Evolutionary conservation across 495 filamentous ascomycete species (phyloP).

Genomic region (Tuber brumale): DNA sequence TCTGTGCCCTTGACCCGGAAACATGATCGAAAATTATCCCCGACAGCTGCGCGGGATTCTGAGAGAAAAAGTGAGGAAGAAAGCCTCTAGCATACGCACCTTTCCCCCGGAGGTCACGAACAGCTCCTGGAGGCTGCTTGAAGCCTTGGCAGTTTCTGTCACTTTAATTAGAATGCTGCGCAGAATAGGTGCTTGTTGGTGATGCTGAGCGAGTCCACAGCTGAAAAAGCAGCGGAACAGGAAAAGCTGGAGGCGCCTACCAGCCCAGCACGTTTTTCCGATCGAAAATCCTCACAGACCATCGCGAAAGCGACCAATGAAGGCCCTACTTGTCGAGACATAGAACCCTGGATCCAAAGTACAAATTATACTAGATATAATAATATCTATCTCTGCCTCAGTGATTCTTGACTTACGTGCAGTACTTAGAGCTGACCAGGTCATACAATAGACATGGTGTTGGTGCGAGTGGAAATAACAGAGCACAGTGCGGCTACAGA

Average conservation of each 20-base stretch:
- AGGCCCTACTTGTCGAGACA: not conserved
- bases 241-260: not conserved
- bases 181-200: not conserved
- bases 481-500: not conserved
- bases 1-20: not conserved
- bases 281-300: not conserved
- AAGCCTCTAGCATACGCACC: not conserved
- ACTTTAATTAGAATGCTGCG: not conserved
- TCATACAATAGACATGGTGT: not conserved
- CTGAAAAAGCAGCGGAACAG: not conserved
- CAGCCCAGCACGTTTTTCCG: not conserved
- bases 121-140: not conserved
- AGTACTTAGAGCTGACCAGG: not conserved
- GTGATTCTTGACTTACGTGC: not conserved
- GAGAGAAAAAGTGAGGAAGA: not conserved
- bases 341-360: not conserved
- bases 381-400: not conserved
- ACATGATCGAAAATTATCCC: not conserved
- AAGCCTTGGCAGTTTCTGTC: not conserved
- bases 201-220: not conserved
- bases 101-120: not conserved
- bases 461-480: not conserved
- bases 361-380: not conserved
- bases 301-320: not conserved
- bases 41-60: not conserved